Base-by-base conservation (phyloP, 768 basidiomycete genomes). In the Ramaria sp. region DNA sequence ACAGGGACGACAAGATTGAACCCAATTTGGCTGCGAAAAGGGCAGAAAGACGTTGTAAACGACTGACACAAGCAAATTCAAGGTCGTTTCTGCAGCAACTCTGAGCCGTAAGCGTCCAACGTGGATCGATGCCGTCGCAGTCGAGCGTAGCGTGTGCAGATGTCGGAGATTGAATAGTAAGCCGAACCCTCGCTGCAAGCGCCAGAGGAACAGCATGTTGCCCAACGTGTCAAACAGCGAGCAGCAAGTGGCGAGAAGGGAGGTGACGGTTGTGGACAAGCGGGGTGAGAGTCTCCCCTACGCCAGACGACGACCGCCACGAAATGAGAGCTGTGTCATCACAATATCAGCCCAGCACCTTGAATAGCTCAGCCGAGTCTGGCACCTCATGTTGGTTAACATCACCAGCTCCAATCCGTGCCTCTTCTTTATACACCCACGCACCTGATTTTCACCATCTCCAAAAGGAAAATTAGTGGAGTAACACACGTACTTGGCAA, bases 141-240 rank as follows among this genome's bases (percentile, higher is more conserved):
- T 53, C 51, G 51, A 8, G 43, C 13, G 43, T 41, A 52, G 51
- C 51, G 37, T 53, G 43, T 51, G 5, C 13, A 20, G 30, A n/a
- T 22, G 44, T 49, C 48, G 48, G 48, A 50, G 48, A 2, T 50
- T 37, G 48, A 50, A 50, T 5, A 4, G 4, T 9, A 9, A 5
- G 32, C 32, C 15, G 24, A 16, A 16, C 20, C 12, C 28, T 48
- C 22, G 28, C n/a, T 6, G 32, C 30, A 15, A 3, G 48, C 30
- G 32, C 2, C 48, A 50, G 30, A 36, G 3, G 30, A 10, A 28
- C 30, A 50, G 28, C 12, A 4, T 36, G 13, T 13, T 18, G 9
- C 13, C 7, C 27, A 24, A 10, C 34, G 48, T 50, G 10, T 20
- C 9, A 3, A 20, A 28, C 20, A 24, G 47, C 47, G 47, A 48